Conservation (phyloP, 2,329 filamentous ascomycete genomes). For the Aspergillus eucalypticola region DNA sequence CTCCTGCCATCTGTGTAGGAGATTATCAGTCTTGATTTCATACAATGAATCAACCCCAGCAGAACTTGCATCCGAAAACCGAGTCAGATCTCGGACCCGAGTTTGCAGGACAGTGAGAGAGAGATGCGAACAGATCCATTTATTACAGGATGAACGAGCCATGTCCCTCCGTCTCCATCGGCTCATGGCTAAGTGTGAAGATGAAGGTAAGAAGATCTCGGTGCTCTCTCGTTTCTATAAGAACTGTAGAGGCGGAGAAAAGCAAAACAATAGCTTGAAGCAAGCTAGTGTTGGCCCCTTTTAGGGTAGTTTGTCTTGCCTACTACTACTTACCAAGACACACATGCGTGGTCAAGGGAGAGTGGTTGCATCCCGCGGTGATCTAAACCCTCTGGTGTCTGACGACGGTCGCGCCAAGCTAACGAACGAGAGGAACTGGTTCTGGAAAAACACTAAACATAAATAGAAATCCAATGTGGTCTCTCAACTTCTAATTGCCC, state of each 20-base stretch:
- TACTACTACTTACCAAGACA: not conserved
- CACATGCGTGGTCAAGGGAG: conserved; percentile 3
- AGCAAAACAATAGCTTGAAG: not conserved
- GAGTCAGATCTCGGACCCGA: not conserved
- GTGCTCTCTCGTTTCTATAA: not conserved
- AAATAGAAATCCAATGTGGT: conserved; percentile 7
- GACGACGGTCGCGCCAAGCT: conserved; percentile 7
- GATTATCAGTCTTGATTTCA: not conserved
- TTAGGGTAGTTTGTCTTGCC: not conserved
- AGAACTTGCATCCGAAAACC: not conserved
- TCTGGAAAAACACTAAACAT: conserved; percentile 3
- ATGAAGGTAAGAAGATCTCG: not conserved
- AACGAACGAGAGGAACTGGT: conserved; percentile 3
- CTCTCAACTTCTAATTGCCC: not conserved
- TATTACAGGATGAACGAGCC: not conserved
- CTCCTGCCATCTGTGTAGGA: not conserved
- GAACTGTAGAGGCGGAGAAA: not conserved
- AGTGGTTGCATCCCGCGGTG: conserved; percentile 2
- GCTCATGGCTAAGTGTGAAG: not conserved
- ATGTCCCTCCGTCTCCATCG: not conserved
- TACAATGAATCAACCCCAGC: not conserved
- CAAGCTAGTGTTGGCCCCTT: not conserved
- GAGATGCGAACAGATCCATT: not conserved
- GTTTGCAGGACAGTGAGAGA: not conserved
- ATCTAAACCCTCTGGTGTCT: not conserved